These are phyloP conservation scores for Diospyros lotus DNA, from an alignment of 148 eudicot species.

Conservation along the genomic window DNA sequence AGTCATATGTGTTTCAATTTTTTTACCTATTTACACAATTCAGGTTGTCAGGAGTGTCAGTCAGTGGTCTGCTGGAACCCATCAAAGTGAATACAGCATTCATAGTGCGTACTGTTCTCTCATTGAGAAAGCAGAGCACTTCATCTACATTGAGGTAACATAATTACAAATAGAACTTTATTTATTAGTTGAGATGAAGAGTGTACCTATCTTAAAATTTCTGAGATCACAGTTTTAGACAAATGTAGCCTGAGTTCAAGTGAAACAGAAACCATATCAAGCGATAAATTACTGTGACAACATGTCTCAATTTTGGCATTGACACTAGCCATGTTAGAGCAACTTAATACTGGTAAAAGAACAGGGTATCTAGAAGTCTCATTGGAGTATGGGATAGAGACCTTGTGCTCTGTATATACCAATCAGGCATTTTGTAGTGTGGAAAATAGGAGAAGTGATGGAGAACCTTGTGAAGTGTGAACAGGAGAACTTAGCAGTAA, in stretches of 20 bases:
- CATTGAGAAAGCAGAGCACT: constrained; percentile 91
- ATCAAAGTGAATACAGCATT: constrained; percentile 94
- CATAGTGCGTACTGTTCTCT: constrained; percentile 92
- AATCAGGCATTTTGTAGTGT: too few relatives aligned
- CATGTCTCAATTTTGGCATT: neutral
- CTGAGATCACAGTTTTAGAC: neutral
- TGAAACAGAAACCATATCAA: neutral
- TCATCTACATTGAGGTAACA: constrained; percentile 81
- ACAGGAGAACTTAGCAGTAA: too few relatives aligned
- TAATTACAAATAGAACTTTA: constrained; percentile 9
- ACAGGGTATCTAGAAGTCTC: neutral
- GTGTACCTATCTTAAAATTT: neutral
- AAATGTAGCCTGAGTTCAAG: neutral
- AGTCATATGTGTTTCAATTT: neutral
- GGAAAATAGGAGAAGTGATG: too few relatives aligned
- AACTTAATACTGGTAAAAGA: neutral
- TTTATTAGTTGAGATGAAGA: neutral
- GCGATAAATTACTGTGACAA: neutral
- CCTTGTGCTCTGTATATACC: too few relatives aligned
- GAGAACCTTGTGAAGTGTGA: too few relatives aligned
- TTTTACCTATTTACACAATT: constrained; percentile 13
- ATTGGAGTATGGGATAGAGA: neutral
- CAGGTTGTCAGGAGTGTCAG: constrained; percentile 96
- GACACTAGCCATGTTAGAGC: neutral
- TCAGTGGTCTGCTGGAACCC: constrained; percentile 98